Base-by-base conservation (phyloP, 106 monocot genomes). In the Triglochin maritima region DNA sequence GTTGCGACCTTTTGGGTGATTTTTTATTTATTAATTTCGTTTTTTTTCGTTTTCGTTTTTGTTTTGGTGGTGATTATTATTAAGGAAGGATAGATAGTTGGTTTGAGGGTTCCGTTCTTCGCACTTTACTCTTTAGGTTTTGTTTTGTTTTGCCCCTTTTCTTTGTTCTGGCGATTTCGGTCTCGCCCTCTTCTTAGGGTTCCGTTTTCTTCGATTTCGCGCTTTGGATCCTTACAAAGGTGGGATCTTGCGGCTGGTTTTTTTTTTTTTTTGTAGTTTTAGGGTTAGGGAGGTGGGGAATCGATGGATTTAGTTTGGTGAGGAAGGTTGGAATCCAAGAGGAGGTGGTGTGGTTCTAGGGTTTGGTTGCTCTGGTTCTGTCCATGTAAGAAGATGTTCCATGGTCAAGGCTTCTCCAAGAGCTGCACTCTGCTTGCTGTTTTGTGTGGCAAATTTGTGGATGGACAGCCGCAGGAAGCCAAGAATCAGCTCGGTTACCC, bases 351-450 rank as follows among this genome's bases (percentile, higher is more conserved):
- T 14, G 60, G 9, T 47, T 49, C 12, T 57, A 54, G 69, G 59
- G 13, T 59, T 52, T 42, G 66, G 42, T 15, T 54, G 65, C 4
- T 46, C 50, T 59, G 73, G n/a, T 59, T 41, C 41, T 11, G 49
- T 15, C 46, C 6, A 11, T 57, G 67, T 9, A 60, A 57, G 29
- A 29, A 54, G 58, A 89, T 93, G 89, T 80, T 73, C 60, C 83
- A 77, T 71, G 46, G 67, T 49, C 76, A 83, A 65, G 74, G 78
- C 50, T 77, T 65, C 17, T 67, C 81, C 17, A 85, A 83, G 69
- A 84, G 57, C 63, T 93, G 86, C 54, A 84, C 77, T n/a, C 86
- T 93, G 47, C 89, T 93, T 29, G 89, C 86, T 6, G 86, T 93
- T 13, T 67, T 86, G 10, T 93, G 84, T 7, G 89, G 89, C 50